A percentile compares a stretch with the other conserved stretches of the same genome.
phyloP scores from a whole-genome alignment of 768 basidiomycete genomes.

The Calvatia gigantea region DNA sequence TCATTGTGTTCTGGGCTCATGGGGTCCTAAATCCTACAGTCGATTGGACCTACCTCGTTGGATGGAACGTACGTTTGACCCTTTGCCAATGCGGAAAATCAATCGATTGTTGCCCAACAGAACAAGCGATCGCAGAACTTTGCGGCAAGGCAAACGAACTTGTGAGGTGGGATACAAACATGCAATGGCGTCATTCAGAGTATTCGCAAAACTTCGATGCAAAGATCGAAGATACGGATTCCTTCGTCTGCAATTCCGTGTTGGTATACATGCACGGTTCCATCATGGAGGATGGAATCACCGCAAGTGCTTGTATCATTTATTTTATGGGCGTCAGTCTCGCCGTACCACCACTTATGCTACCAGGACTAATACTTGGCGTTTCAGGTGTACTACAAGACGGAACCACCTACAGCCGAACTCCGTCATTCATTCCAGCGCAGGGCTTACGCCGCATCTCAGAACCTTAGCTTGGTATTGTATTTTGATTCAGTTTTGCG shows the following conservation, averaged over 20 bases:
- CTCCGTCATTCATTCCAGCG: neutral
- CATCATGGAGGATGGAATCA: neutral
- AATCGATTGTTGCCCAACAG: neutral
- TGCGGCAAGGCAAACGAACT: neutral
- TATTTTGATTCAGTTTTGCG: neutral
- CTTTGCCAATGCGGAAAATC: neutral
- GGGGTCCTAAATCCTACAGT: neutral
- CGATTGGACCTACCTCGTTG: neutral
- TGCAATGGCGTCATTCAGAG: neutral
- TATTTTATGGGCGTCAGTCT: neutral
- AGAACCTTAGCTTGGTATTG: neutral
- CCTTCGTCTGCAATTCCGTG: neutral
- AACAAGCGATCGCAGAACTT: neutral
- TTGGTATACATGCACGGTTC: neutral
- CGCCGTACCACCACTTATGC: neutral
- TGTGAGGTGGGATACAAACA: neutral
- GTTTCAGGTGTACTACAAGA: neutral
- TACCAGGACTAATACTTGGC: neutral
- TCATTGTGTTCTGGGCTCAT: neutral
- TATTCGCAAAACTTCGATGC: neutral
- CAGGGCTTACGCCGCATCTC: neutral
- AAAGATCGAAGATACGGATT: neutral
- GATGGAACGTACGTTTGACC: neutral
- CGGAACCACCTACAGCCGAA: neutral
- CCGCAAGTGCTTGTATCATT: neutral